Evolutionary conservation across 2,329 filamentous ascomycete species (phyloP).

Genomic region (Hirsutella rhossiliensis): DNA sequence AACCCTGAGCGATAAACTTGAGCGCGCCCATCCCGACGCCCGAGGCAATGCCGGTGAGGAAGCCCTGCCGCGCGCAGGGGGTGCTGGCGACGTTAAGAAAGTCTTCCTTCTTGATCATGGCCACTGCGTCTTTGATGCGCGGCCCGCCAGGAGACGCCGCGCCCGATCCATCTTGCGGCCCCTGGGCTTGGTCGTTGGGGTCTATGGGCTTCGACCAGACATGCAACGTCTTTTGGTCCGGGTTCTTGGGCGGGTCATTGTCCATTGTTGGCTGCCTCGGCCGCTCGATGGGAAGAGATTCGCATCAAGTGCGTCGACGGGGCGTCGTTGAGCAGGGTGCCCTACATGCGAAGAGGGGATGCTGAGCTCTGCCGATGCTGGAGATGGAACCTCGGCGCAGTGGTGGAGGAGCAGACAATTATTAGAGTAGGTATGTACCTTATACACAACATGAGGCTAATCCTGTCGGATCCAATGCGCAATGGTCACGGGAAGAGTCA

Average conservation of each 20-base stretch:
- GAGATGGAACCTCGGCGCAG: no score
- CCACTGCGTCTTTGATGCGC: constrained; percentile 45
- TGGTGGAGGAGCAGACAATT: no score
- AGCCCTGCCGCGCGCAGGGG: constrained; percentile 73
- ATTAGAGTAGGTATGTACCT: no score
- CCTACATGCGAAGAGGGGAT: background rate
- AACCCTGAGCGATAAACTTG: constrained; percentile 66
- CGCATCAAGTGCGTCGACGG: constrained; percentile 3
- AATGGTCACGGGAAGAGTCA: no score
- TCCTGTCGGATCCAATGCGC: no score
- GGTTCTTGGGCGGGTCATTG: constrained; percentile 7
- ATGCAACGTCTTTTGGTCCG: constrained; percentile 19
- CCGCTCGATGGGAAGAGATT: background rate
- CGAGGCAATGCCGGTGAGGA: constrained; percentile 71
- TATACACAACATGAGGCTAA: no score
- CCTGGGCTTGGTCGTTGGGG: constrained; percentile 8
- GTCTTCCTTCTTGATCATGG: constrained; percentile 55
- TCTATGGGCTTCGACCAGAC: constrained; percentile 24
- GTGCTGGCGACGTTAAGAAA: constrained; percentile 62
- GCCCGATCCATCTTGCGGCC: constrained; percentile 6
- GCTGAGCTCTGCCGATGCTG: no score
- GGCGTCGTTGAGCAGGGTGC: background rate
- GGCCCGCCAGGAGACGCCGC: constrained; percentile 20
- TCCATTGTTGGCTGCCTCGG: constrained; percentile 18
- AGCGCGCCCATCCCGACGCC: constrained; percentile 67